These are phyloP conservation scores for Sporothrix euskadiensis DNA, from an alignment of 2,329 filamentous ascomycete species.

Conservation along the genomic window DNA sequence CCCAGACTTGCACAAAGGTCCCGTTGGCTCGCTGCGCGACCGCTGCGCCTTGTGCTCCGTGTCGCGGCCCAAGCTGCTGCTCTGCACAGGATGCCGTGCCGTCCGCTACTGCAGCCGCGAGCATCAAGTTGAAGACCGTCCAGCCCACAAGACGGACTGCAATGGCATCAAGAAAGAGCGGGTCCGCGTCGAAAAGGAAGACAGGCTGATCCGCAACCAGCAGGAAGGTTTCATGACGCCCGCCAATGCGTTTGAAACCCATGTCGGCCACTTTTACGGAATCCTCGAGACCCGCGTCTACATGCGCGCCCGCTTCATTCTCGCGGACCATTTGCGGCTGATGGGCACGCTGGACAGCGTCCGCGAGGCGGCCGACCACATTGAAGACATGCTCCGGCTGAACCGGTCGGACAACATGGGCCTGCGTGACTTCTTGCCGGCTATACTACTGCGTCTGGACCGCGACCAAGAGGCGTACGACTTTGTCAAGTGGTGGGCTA, in stretches of 20 bases:
- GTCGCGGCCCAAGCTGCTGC: constrained; percentile 24
- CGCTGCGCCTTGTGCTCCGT: background rate
- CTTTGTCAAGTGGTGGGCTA: constrained; percentile 51
- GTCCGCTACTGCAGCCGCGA: constrained; percentile 36
- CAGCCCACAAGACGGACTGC: constrained; percentile 36
- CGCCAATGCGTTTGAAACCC: constrained; percentile 36
- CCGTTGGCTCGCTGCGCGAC: background rate
- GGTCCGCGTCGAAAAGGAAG: constrained; percentile 33
- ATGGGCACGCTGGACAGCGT: constrained; percentile 36
- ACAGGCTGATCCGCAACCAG: constrained; percentile 33
- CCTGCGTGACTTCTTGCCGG: constrained; percentile 28
- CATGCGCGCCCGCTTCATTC: constrained; percentile 40
- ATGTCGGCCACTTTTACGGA: constrained; percentile 42
- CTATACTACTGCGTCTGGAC: constrained; percentile 38
- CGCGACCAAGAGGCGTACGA: constrained; percentile 46
- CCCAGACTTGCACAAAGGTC: background rate
- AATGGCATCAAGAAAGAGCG: constrained; percentile 32
- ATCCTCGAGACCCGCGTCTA: constrained; percentile 40
- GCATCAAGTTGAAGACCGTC: constrained; percentile 35
- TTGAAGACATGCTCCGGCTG: constrained; percentile 29
- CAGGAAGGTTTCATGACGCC: constrained; percentile 14
- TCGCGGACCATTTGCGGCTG: constrained; percentile 37
- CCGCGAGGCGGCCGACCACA: constrained; percentile 10
- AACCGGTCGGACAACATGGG: constrained; percentile 29
- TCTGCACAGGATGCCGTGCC: constrained; percentile 35